Base-by-base conservation (phyloP, 1,139 yeast genomes). In the Taphrina flavorubra region DNA sequence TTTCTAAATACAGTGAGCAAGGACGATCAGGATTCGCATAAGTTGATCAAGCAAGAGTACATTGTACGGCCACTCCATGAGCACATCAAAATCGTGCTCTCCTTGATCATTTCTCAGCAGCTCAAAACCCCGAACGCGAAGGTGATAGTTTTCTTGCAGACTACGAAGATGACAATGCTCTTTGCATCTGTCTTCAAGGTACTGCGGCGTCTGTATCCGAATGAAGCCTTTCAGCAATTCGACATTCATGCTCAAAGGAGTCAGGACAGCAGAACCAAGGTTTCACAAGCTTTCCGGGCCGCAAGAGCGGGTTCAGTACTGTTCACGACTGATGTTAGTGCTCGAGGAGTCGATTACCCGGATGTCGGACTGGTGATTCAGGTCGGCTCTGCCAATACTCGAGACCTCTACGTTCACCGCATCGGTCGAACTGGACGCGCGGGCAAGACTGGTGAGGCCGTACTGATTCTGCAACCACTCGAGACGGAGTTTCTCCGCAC, bases 401-500 rank as follows among this genome's bases (percentile, higher is more conserved):
- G 57, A 39, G 68, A 65, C 31, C 16, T 58, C 14, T 94, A 92
- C 74, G 86, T 94, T 40, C 99, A 94, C 78, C 83, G 98, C 75
- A 89, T 94, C 68, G 99, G 99, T 65, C 86, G 99, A 78, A 94
- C 99, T 0, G 99, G 98, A 40, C 85, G 99, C 76, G 97, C 97
- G 0, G 98, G 97, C 0, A 85, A 85, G 65, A 77, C 77, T 6
- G 98, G 99, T 62, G 80, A 83, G 7, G 88, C 97, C 13, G 80
- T 86, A 40, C 87, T 97, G 0, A 89, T 90, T 73, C 75, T 90
- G 46, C 81, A 83, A 72, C 87, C 84, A n/a, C 44, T 36, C 44
- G 63, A 57, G 51, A 37, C 40, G 31, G 53, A 20, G 18, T 65
- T 57, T 44, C 51, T 65, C 11, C 51, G 40, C 16, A 31, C 39